Evolutionary conservation across 2,329 filamentous ascomycete species (phyloP).

Genomic region (Exophiala lecanii-corni): DNA sequence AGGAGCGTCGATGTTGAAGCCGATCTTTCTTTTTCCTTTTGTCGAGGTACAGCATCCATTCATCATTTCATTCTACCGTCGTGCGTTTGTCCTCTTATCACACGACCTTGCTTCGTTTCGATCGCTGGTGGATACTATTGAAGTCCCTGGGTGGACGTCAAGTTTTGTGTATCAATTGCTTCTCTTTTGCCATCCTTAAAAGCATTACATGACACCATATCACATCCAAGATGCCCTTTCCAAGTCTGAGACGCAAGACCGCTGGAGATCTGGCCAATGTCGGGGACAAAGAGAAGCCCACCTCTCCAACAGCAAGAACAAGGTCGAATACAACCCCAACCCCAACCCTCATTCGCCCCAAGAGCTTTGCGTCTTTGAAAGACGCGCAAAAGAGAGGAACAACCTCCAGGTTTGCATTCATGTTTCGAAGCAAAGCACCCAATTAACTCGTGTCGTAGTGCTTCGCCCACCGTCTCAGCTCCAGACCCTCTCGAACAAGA

Average conservation of each 20-base stretch:
- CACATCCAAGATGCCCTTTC: conserved; percentile 19
- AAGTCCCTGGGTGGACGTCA: too few species aligned
- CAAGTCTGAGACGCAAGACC: conserved; percentile 15
- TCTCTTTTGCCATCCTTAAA: too few species aligned
- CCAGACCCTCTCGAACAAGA: conserved; percentile 10
- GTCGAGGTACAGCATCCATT: too few species aligned
- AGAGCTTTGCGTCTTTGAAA: conserved; percentile 14
- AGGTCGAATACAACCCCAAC: conserved; percentile 11
- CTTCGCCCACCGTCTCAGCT: conserved; percentile 1
- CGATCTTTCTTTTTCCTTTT: too few species aligned
- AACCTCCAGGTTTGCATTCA: conserved; percentile 5
- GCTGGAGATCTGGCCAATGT: background rate
- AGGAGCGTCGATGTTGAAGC: too few species aligned
- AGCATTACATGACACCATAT: too few species aligned
- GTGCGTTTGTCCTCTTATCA: too few species aligned
- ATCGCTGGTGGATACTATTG: too few species aligned
- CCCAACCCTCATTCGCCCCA: too few species aligned
- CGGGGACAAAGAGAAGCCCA: conserved; percentile 2
- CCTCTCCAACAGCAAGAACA: conserved; percentile 5
- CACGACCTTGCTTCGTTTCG: too few species aligned
- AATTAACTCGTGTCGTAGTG: conserved; percentile 3
- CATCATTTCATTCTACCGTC: too few species aligned
- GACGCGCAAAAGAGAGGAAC: conserved; percentile 10
- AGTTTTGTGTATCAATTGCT: too few species aligned
- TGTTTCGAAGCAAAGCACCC: background rate